These are phyloP conservation scores for Pestalotiopsis sp. DNA, from an alignment of 2,329 filamentous ascomycete genomes.

Conservation along the genomic window DNA sequence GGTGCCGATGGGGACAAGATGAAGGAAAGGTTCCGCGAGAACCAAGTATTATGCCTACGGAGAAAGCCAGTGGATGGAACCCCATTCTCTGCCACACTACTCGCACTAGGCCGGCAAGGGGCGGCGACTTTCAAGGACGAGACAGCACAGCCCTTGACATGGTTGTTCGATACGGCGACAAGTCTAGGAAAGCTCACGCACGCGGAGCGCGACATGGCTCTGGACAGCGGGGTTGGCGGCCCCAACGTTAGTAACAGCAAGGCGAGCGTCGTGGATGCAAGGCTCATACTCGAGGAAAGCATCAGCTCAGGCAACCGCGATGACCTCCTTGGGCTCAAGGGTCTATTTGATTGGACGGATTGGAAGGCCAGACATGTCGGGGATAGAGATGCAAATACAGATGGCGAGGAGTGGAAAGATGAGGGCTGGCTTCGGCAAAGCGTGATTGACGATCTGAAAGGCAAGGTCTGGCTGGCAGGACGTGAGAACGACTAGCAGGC, in stretches of 20 bases:
- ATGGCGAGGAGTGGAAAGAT: constrained; percentile 29
- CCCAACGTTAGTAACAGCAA: constrained; percentile 46
- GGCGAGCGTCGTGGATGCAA: constrained; percentile 64
- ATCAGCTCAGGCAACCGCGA: constrained; percentile 29
- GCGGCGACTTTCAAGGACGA: constrained; percentile 29
- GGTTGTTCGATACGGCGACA: constrained; percentile 68
- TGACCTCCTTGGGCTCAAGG: constrained; percentile 48
- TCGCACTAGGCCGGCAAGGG: constrained; percentile 62
- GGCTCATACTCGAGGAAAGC: constrained; percentile 65
- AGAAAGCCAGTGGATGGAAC: constrained; percentile 69
- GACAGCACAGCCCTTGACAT: constrained; percentile 61
- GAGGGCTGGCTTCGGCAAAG: constrained; percentile 60
- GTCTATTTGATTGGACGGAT: constrained; percentile 61
- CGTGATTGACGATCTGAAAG: constrained; percentile 57
- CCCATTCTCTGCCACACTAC: constrained; percentile 73
- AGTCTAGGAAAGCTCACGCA: constrained; percentile 58
- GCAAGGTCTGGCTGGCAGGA: constrained; percentile 54
- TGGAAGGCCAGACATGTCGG: constrained; percentile 35
- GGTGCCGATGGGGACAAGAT: constrained; percentile 64
- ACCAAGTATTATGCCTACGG: constrained; percentile 76
- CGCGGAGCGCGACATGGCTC: constrained; percentile 67
- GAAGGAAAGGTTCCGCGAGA: constrained; percentile 63
- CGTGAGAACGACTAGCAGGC: constrained; percentile 19
- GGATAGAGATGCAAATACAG: constrained; percentile 16
- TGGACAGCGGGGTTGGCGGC: constrained; percentile 54